Evolutionary conservation across 164 flowering plant genomes (phyloP).

Genomic region (Annona cherimola): DNA sequence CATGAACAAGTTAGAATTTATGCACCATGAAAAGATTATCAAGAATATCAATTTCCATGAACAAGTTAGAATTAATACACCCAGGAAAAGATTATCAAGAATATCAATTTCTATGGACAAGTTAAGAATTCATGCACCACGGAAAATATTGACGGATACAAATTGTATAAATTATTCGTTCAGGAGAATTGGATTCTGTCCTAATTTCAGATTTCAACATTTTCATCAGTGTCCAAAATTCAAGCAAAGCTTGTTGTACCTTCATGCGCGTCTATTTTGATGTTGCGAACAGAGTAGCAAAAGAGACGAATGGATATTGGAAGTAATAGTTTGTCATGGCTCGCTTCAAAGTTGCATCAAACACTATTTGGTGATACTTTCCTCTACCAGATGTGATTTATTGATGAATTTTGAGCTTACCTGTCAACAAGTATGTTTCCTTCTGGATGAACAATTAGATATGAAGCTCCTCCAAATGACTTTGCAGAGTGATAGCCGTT

Average conservation of each 20-base stretch:
- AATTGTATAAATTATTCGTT: background rate
- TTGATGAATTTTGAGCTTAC: conserved; percentile 16
- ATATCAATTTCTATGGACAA: background rate
- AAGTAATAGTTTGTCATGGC: too few species aligned
- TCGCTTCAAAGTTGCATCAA: too few species aligned
- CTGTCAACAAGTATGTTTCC: conserved; percentile 68
- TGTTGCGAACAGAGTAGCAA: too few species aligned
- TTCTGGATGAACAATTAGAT: conserved; percentile 47
- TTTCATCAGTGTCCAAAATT: too few species aligned
- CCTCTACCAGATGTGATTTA: background rate
- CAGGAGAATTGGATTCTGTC: background rate
- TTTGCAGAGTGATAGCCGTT: conserved; percentile 58
- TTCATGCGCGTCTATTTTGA: too few species aligned
- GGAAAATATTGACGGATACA: background rate
- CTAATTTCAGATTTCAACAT: too few species aligned
- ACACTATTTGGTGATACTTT: too few species aligned
- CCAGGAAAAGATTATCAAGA: conserved; percentile 4
- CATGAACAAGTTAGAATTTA: background rate
- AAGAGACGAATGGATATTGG: too few species aligned
- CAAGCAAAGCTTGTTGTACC: too few species aligned
- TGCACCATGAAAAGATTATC: background rate
- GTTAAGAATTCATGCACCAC: background rate
- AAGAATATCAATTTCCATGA: conserved; percentile 1
- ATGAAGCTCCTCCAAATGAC: conserved; percentile 55
- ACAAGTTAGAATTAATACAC: background rate